Conservation (phyloP, 148 eudicot genomes). For the Polygonum aviculare region DNA sequence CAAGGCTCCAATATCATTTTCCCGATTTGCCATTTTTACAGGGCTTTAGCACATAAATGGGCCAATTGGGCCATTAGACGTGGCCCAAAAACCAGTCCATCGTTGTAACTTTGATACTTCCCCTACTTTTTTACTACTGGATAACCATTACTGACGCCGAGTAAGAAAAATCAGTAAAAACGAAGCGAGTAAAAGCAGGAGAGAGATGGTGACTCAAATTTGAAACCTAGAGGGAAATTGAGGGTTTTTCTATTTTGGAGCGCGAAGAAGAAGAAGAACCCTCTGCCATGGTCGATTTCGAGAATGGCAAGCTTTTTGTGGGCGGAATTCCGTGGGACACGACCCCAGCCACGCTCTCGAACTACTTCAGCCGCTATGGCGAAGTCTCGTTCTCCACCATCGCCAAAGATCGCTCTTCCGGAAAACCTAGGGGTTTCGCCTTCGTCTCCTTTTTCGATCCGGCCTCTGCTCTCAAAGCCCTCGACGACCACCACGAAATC, state of each 20-base stretch:
- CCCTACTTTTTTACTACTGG: neutral
- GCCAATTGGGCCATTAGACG: neutral
- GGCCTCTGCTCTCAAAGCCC: constrained; percentile 41
- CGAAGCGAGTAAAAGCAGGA: neutral
- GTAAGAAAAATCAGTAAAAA: neutral
- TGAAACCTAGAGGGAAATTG: constrained; percentile 1
- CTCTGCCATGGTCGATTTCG: constrained; percentile 46
- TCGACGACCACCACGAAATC: constrained; percentile 50
- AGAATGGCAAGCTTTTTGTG: constrained; percentile 52
- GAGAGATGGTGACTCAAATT: neutral
- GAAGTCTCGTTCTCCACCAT: constrained; percentile 35
- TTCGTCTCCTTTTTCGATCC: constrained; percentile 58
- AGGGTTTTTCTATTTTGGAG: neutral
- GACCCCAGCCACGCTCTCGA: constrained; percentile 28
- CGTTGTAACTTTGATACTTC: neutral
- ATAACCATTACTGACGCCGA: neutral
- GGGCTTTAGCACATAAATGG: neutral
- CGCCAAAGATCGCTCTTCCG: constrained; percentile 46
- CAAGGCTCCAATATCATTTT: no score
- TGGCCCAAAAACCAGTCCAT: neutral
- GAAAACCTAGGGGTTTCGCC: constrained; percentile 72
- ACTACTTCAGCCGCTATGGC: constrained; percentile 56
- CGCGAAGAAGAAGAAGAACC: neutral
- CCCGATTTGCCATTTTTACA: neutral
- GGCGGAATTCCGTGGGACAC: constrained; percentile 76